A percentile compares a stretch with the other conserved stretches of the same genome.
phyloP scores from a whole-genome alignment of 2,329 filamentous ascomycete genomes.

The Dactylellina cionopaga region DNA sequence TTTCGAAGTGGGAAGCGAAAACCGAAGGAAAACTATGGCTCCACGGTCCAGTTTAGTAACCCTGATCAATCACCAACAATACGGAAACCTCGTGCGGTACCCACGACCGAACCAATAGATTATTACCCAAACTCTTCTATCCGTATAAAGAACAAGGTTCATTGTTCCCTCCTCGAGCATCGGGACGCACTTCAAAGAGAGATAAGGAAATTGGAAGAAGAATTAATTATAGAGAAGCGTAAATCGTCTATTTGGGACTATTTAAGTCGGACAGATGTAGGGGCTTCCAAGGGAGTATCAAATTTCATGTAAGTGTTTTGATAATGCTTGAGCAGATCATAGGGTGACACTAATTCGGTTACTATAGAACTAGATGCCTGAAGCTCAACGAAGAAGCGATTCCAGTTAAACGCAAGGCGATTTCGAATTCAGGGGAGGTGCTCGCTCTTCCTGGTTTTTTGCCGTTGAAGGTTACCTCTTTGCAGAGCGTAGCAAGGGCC shows the following conservation, averaged over 20 bases:
- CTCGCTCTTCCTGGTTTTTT: not conserved
- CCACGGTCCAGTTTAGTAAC: not conserved
- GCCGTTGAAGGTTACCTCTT: not conserved
- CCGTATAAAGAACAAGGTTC: not conserved
- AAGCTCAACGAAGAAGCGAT: constrained; percentile 14
- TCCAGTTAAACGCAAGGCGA: not conserved
- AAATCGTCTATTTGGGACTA: not conserved
- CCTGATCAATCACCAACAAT: not conserved
- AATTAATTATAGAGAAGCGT: constrained; percentile 25
- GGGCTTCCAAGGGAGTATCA: not conserved
- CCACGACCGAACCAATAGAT: not conserved
- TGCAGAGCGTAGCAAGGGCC: not conserved
- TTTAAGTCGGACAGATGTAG: not conserved
- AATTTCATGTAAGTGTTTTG: constrained; percentile 18
- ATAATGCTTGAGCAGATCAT: not conserved
- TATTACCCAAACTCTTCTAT: constrained; percentile 14
- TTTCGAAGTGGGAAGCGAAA: constrained; percentile 38
- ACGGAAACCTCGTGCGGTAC: not conserved
- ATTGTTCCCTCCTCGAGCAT: constrained; percentile 4
- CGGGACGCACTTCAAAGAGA: constrained; percentile 29
- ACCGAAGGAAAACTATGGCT: not conserved
- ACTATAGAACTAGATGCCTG: constrained; percentile 15
- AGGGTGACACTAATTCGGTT: not conserved
- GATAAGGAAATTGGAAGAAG: constrained; percentile 24
- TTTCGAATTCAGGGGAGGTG: not conserved